Evolutionary conservation across 2,329 filamentous ascomycete species (phyloP).

Genomic region (Aspergillus sp.): DNA sequence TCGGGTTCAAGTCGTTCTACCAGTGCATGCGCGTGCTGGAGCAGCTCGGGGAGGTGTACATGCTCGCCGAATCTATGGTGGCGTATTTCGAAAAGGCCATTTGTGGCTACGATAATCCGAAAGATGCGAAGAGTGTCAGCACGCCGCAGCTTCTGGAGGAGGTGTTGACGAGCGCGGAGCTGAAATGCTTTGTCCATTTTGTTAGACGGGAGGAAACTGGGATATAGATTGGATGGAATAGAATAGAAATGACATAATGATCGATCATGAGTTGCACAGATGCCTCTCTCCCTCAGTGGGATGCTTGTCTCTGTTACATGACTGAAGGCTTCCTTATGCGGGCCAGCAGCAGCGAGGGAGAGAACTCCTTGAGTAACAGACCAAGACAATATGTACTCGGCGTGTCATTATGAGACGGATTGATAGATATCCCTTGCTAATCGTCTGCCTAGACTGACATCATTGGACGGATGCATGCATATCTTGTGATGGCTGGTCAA

Average conservation of each 20-base stretch:
- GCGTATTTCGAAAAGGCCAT: slow-evolving; percentile 6
- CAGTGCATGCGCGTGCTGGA: slow-evolving; percentile 12
- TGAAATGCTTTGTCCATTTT: slow-evolving; percentile 5
- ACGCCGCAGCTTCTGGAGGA: slow-evolving; percentile 1
- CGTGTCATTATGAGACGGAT: not conserved
- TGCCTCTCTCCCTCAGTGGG: too few species aligned
- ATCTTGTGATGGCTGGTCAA: too few species aligned
- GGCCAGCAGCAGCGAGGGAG: too few species aligned
- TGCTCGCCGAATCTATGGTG: slow-evolving; percentile 11
- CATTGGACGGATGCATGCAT: not conserved
- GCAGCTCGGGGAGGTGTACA: slow-evolving; percentile 11
- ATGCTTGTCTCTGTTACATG: too few species aligned
- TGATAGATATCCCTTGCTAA: not conserved
- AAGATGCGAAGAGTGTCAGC: not conserved
- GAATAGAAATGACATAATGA: too few species aligned
- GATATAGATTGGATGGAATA: too few species aligned
- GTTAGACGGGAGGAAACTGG: not conserved
- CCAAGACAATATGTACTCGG: not conserved
- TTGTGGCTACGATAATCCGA: not conserved
- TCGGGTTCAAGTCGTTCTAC: slow-evolving; percentile 8
- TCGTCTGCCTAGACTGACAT: not conserved
- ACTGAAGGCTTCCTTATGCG: too few species aligned
- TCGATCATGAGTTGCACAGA: too few species aligned
- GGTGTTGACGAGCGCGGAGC: slow-evolving; percentile 4
- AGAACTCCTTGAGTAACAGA: too few species aligned